Evolutionary conservation across 2,329 filamentous ascomycete genomes (phyloP).

Genomic region (Fusarium anthophilum): DNA sequence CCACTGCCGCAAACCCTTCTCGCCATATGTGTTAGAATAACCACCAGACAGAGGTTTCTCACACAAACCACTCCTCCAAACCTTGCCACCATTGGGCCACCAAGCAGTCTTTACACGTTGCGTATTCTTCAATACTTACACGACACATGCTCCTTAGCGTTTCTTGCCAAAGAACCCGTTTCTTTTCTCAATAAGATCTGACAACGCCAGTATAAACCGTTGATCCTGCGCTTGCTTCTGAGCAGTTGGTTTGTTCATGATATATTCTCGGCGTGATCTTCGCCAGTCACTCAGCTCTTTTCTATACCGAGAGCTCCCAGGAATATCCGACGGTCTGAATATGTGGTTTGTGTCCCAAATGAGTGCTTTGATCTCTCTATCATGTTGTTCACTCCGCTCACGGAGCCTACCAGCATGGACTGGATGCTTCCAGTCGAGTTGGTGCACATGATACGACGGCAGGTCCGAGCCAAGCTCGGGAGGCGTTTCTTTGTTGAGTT

Average conservation of each 20-base stretch:
- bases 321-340: background rate
- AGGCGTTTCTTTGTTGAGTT: background rate
- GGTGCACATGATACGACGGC: constrained; percentile 4
- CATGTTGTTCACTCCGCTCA: background rate
- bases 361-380: constrained; percentile 1
- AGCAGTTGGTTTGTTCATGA: background rate
- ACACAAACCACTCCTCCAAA: background rate
- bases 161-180: background rate
- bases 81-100: background rate
- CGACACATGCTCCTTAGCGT: background rate
- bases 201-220: background rate
- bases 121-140: background rate
- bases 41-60: background rate
- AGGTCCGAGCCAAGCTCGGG: background rate
- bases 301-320: background rate
- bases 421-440: background rate
- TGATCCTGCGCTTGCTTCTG: background rate
- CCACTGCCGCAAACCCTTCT: background rate
- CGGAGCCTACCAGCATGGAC: background rate
- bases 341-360: background rate
- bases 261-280: background rate
- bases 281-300: background rate
- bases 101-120: background rate
- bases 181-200: background rate
- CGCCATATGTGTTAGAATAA: no score